Evolutionary conservation across 2,329 filamentous ascomycete genomes (phyloP), one percentile per base, ranked within the genome.

Genomic region (Ceratocystis albifundus): DNA sequence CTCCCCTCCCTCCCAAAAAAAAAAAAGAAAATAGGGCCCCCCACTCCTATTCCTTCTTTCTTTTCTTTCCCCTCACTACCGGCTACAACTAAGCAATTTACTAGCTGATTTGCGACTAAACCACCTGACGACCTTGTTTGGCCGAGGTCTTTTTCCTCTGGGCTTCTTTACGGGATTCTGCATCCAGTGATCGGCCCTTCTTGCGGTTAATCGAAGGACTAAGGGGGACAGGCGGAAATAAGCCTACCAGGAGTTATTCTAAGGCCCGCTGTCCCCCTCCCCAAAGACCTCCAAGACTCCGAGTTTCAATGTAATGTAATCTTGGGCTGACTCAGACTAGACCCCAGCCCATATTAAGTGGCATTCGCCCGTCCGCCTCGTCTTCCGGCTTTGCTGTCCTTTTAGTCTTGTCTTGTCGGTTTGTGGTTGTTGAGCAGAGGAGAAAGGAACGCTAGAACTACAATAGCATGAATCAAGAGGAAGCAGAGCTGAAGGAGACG

Each of bases 1-100:
- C n/a, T n/a, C n/a, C 22, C 22, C 50, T 25, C 50, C 50, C 25
- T 15, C 25, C 50, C 28, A 28, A n/a, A n/a, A n/a, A n/a, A n/a
- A n/a, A n/a, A n/a, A n/a, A n/a, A n/a, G 3, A 7, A 30, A 32
- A 28, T 6, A 28, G 4, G 30, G 17, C 25, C 55, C 55, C 55
- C 55, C 55, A 32, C 55, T 28, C 55, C 55, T 59, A 59, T 59
- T 53, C 48, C 48, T 53, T 53, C 48, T 53, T 41, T 53, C 48
- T 22, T 22, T 53, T 53, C 48, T 53, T 41, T 53, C 48, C 48
- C 48, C 48, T 53, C 48, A 53, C 15, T 41, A 12, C 36, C 12
- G 8, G 36, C 10, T 10, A 41, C 36, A 41, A 8, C 36, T 12
- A 15, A 41, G 36, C 15, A 41, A 22, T n/a, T 30, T 32, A 8